Base-by-base conservation (phyloP, 257 asterid species). In the Lycium barbarum region DNA sequence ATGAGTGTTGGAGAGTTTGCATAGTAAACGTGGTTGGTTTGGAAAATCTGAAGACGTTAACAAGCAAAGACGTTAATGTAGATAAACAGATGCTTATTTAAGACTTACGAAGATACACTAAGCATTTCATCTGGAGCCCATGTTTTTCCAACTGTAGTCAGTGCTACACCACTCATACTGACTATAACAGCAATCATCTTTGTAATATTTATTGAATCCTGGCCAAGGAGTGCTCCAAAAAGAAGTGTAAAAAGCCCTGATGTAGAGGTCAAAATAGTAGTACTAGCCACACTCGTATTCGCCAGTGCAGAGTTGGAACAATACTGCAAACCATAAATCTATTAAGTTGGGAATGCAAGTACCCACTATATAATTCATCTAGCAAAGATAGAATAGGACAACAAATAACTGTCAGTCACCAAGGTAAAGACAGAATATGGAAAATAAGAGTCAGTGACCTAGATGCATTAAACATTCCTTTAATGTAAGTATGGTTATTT, bases 221-320 rank as follows among this genome's bases (percentile, higher is more conserved):
- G 88, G 54, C 97, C 94, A 10, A 90, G 80, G 55, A 93, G 81
- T 22, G 96, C 94, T 86, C 95, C 98, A 74, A 93, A 92, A 83
- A 94, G 45, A 80, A 94, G 98, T 1, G 98, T 94, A 91, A 94
- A 93, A 84, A 94, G 93, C 83, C 93, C 96, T 5, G 98, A 91
- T 22, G 97, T 94, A 9, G 98, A 94, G 71, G 97, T 92, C 90
- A 94, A 87, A 86, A 94, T 91, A 1, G 98, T 93, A 18, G 97
- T 92, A 88, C 94, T 94, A 14, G 98, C 95, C 68, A 94, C 98
- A 86, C 98, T 94, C 15, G 98, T 94, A 73, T 93, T 91, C 0
- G 96, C 98, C 87, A 94, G 87, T 54, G 98, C 97, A 51, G 96
- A 93, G 86, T 91, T 92, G 1, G 95, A 92, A 13, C 93, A 90